Evolutionary conservation across 805 yeast species (phyloP).

Genomic region (Wickerhamiella musiphila): DNA sequence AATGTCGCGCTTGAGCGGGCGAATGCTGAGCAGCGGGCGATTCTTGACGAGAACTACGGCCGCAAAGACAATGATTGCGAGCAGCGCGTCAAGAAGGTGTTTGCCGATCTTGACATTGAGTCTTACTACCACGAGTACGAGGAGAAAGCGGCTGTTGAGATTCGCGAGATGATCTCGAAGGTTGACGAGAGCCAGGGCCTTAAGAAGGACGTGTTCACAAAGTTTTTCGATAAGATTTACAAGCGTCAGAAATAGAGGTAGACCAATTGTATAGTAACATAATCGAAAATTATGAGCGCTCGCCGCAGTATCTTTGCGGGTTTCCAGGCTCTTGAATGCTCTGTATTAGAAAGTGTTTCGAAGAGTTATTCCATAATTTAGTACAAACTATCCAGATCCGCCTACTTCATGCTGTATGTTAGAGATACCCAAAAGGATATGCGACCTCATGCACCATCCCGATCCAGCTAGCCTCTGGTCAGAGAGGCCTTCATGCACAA

Average conservation of each 20-base stretch:
- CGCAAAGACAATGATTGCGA: slow-evolving; percentile 56
- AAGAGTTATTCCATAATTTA: no score
- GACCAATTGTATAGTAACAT: no score
- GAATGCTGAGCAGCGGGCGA: slow-evolving; percentile 60
- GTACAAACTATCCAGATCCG: no score
- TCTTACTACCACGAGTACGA: slow-evolving; percentile 64
- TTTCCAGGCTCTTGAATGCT: no score
- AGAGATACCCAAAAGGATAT: no score
- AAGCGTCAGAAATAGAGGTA: slow-evolving; percentile 68
- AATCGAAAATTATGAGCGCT: no score
- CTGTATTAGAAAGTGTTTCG: no score
- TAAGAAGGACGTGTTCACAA: slow-evolving; percentile 67
- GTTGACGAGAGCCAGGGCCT: slow-evolving; percentile 89
- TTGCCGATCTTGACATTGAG: slow-evolving; percentile 55
- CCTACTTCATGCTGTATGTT: no score
- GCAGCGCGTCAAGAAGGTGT: slow-evolving; percentile 51
- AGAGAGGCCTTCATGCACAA: no score
- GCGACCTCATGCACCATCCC: no score
- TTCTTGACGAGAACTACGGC: slow-evolving; percentile 83
- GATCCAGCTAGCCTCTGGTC: no score
- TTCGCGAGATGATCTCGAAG: slow-evolving; percentile 45
- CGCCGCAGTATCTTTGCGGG: no score
- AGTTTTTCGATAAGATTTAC: slow-evolving; percentile 79
- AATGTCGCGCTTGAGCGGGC: slow-evolving; percentile 77
- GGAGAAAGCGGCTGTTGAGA: slow-evolving; percentile 49